Evolutionary conservation across 2,329 filamentous ascomycete genomes (phyloP).

Genomic region (Trichoderma gracile): DNA sequence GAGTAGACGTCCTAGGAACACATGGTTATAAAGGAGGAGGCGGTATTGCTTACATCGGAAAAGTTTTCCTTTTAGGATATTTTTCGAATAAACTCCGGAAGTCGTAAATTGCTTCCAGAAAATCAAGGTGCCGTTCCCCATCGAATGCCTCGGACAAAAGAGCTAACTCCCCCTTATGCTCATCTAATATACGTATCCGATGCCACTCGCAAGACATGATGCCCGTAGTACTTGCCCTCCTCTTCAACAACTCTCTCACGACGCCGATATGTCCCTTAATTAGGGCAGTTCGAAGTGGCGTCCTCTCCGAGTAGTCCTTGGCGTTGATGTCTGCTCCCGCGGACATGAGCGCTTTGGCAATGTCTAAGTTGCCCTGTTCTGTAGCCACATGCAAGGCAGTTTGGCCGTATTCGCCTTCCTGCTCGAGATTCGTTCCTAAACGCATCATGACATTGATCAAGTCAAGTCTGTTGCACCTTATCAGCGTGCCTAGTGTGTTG

Average conservation of each 20-base stretch:
- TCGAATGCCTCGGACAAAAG: not conserved
- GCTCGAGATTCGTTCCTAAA: not conserved
- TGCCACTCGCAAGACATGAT: not conserved
- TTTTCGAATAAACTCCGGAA: not conserved
- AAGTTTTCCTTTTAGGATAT: not conserved
- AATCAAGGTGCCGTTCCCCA: not conserved
- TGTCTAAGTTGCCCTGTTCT: not conserved
- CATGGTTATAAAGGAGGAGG: not conserved
- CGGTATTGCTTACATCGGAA: not conserved
- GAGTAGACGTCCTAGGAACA: not conserved
- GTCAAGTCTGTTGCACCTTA: accelerated
- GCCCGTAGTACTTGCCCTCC: not conserved
- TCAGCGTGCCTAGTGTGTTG: not conserved
- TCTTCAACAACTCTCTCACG: not conserved
- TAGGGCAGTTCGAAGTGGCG: not conserved
- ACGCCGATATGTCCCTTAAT: accelerated
- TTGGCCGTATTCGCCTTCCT: not conserved
- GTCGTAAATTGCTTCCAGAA: not conserved
- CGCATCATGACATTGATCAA: not conserved
- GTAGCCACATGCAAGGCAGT: not conserved
- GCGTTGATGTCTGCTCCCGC: not conserved
- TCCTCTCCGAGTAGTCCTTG: not conserved
- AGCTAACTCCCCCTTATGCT: not conserved
- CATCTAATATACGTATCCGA: not conserved
- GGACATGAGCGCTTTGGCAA: not conserved